phyloP scores from a whole-genome alignment of 805 yeast species.

The Kuraishia piskuri region DNA sequence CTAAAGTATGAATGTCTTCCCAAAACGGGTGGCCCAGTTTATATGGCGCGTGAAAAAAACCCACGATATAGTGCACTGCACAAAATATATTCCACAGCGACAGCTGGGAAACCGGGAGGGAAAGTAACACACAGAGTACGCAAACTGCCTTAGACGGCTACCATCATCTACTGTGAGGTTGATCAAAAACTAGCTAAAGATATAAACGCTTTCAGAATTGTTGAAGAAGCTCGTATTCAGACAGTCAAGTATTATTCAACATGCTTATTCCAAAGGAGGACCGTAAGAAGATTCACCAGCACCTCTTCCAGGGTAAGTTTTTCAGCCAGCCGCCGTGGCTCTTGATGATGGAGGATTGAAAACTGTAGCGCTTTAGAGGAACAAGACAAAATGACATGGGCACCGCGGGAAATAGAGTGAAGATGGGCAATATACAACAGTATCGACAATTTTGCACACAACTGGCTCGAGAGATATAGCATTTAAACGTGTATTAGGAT shows the following conservation, averaged over 20 bases:
- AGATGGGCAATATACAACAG: not conserved
- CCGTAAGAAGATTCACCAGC: slow-evolving; percentile 98
- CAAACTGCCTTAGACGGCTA: not conserved
- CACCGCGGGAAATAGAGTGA: too few relatives aligned
- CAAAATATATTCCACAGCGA: not conserved
- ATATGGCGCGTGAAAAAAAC: not conserved
- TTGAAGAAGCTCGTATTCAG: not conserved
- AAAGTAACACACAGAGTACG: not conserved
- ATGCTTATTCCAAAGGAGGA: slow-evolving; percentile 99
- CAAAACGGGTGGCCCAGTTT: not conserved
- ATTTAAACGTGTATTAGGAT: too few relatives aligned
- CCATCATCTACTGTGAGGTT: not conserved
- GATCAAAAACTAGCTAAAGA: not conserved
- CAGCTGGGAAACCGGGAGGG: not conserved
- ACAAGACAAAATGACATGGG: too few relatives aligned
- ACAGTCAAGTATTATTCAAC: slow-evolving; percentile 16
- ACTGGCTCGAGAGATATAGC: too few relatives aligned
- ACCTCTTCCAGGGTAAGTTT: slow-evolving; percentile 94
- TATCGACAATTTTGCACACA: too few relatives aligned
- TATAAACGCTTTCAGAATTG: not conserved
- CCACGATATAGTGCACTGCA: not conserved
- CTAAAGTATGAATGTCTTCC: not conserved
- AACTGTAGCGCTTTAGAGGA: not conserved
- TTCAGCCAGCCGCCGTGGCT: not conserved
- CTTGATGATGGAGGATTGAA: not conserved